Conservation (phyloP, 148 eudicot species). For the Silene uniflora region DNA sequence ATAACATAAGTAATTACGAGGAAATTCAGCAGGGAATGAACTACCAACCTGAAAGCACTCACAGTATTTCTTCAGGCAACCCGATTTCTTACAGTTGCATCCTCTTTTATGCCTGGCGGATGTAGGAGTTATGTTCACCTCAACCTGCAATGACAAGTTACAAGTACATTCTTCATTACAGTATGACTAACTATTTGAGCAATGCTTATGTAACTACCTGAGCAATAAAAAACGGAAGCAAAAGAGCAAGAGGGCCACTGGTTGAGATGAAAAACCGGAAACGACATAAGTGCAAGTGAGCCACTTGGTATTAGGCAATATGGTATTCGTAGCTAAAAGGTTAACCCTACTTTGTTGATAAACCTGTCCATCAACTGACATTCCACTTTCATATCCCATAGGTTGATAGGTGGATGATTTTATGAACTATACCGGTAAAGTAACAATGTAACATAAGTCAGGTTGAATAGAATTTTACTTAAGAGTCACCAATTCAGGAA, state of each 20-base stretch:
- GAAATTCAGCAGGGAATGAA: constrained; percentile 14
- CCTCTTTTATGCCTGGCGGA: constrained; percentile 46
- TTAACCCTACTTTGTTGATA: not conserved
- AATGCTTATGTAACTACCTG: not conserved
- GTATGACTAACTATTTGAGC: not conserved
- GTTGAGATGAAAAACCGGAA: no score
- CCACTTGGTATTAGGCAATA: no score
- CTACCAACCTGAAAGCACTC: constrained; percentile 53
- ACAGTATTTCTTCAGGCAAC: constrained; percentile 48
- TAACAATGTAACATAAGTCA: no score
- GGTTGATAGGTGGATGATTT: not conserved
- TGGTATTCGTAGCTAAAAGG: no score
- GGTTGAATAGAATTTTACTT: no score
- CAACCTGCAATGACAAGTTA: constrained; percentile 23
- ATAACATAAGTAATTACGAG: not conserved
- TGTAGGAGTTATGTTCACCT: constrained; percentile 32
- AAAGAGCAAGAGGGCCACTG: not conserved
- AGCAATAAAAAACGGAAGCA: not conserved
- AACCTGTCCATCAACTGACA: not conserved
- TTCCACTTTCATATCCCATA: not conserved
- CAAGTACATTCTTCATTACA: not conserved
- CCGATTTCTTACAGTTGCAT: constrained; percentile 48
- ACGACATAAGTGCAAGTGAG: no score
- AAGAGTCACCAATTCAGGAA: not conserved
- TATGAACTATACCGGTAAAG: not conserved